These are phyloP conservation scores for Echeveria elegans DNA, from an alignment of 164 flowering plant genomes.

Conservation along the genomic window DNA sequence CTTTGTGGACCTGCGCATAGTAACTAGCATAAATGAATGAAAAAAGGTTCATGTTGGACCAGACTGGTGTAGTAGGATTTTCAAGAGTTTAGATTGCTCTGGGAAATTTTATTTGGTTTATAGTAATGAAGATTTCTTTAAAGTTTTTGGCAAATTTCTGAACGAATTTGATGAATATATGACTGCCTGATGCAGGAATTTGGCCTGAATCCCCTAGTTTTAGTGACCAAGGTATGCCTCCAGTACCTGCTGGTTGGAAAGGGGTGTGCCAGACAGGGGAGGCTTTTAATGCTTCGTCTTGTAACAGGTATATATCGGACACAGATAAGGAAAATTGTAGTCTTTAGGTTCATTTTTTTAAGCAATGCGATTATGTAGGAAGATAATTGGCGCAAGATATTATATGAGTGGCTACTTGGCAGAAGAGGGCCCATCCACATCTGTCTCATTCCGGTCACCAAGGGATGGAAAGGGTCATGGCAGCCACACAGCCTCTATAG, in stretches of 20 bases:
- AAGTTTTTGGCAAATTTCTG: neutral
- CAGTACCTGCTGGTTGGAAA: constrained; percentile 63
- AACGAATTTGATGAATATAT: neutral
- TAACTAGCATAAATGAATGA: neutral
- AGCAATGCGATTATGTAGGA: constrained; percentile 26
- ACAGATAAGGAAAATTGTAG: neutral
- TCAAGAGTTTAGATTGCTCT: neutral
- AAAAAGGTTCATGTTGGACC: neutral
- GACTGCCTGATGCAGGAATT: constrained; percentile 39
- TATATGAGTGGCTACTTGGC: constrained; percentile 53
- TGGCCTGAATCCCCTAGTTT: constrained; percentile 89
- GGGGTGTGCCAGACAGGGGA: constrained; percentile 69
- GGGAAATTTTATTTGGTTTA: neutral
- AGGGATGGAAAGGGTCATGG: constrained; percentile 83
- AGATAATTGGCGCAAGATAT: constrained; percentile 76
- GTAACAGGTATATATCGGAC: constrained; percentile 55
- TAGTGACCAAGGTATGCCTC: constrained; percentile 57
- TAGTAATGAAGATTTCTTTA: neutral
- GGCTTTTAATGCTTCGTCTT: constrained; percentile 56
- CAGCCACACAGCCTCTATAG: constrained; percentile 80
- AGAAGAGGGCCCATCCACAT: constrained; percentile 34
- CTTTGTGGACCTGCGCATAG: neutral
- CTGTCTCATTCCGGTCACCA: constrained; percentile 45
- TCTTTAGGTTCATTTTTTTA: neutral
- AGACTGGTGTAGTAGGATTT: neutral